Conservation (phyloP, 768 basidiomycete genomes). For the Tricholoma bakamatsutake region DNA sequence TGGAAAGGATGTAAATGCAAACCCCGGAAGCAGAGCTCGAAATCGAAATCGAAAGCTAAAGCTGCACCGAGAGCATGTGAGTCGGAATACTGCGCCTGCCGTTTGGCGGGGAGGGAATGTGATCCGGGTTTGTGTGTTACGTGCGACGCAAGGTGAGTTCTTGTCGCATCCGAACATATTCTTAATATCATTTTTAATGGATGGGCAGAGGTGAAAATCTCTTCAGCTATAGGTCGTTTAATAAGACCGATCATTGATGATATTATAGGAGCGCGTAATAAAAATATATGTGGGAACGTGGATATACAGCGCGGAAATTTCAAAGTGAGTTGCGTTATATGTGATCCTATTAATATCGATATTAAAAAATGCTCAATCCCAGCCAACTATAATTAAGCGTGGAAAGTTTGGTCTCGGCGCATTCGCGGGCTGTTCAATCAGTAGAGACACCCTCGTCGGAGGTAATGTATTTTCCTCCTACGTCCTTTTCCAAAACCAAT, state of each 20-base stretch:
- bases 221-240: not conserved
- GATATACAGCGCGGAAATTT: conserved; percentile 17
- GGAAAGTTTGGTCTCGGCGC: conserved; percentile 40
- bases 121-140: conserved; percentile 43
- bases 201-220: conserved; percentile 8
- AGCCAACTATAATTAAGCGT: conserved; percentile 31
- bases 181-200: not conserved
- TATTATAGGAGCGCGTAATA: not conserved
- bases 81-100: conserved; percentile 31
- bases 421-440: conserved; percentile 26
- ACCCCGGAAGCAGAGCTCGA: conserved; percentile 14
- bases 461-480: conserved; percentile 11
- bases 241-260: not conserved
- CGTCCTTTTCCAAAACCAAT: not conserved
- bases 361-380: not conserved
- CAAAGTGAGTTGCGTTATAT: conserved; percentile 4
- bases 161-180: not conserved
- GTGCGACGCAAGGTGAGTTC: conserved; percentile 37
- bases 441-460: conserved; percentile 15
- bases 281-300: conserved; percentile 12
- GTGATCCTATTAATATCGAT: not conserved
- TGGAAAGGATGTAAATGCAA: conserved; percentile 37
- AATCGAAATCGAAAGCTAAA: not conserved
- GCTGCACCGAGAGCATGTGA: conserved; percentile 11
- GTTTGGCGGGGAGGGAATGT: conserved; percentile 35